Evolutionary conservation across 73 alveolate genomes (phyloP), one percentile per base, ranked within the genome.

Genomic region (Blepharisma japonicum): DNA sequence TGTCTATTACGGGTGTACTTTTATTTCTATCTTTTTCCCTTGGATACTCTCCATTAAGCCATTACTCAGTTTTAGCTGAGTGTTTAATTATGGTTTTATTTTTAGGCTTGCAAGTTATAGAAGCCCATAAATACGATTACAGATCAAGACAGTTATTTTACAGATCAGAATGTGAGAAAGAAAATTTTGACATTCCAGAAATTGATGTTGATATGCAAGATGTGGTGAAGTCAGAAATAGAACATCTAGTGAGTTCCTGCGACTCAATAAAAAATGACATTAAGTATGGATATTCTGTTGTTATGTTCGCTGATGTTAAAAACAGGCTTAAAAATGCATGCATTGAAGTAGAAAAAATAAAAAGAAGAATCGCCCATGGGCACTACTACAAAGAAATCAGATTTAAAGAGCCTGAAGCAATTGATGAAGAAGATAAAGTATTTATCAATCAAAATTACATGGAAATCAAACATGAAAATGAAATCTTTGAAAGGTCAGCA

Each of bases 211-310:
- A 53, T 14, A 20, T 53, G n/a, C 27, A 53, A 53, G 23, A 53
- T 53, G 23, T 53, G n/a, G 27, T 53, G 2, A 20, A 32, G 42
- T 14, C 67, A 14, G 67, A 53, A 53, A 20, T 53, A 1, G 67
- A 53, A 4, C n/a, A 53, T 53, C n/a, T 53, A 14, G 27, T 53
- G 2, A 20, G n/a, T 2, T 14, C n/a, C 5, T 53, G 67, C 23
- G 23, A 53, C 23, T 14, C 67, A 4, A 77, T 77, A 32, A 49
- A 51, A 27, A 72, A 47, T 56, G 86, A 71, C 71, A 11, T 61
- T 9, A 61, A 61, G 4, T 14, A 38, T 20, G 53, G 38, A 4
- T 9, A 14, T 4, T 14, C 14, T 21, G 42, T 61, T 25, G 50
- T 61, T 61, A 61, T 61, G 53, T 61, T 21, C 50, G 21, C 38